These are phyloP conservation scores for Thermothielavioides terrestris DNA, from an alignment of 495 filamentous ascomycete species.

Conservation along the genomic window DNA sequence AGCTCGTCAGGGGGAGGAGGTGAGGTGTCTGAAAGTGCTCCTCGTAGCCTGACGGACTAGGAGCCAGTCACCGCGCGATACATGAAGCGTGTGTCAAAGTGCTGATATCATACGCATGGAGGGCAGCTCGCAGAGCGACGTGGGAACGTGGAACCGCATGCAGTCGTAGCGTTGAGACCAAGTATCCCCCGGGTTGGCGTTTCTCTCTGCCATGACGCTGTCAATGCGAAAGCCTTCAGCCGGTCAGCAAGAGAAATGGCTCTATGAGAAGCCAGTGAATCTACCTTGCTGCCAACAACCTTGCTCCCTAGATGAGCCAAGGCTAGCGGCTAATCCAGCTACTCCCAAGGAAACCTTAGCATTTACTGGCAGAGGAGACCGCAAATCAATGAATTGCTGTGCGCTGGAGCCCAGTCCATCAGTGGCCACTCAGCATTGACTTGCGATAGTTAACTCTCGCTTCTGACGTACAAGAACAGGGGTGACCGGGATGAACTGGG, in stretches of 20 bases:
- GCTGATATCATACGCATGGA: conserved; percentile 14
- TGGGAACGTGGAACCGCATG: conserved; percentile 26
- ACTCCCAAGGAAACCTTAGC: conserved; percentile 18
- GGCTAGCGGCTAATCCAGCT: too few species aligned
- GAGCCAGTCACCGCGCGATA: too few species aligned
- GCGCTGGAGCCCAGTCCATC: too few species aligned
- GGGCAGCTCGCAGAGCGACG: conserved; percentile 20
- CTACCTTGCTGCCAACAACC: too few species aligned
- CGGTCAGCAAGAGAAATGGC: conserved; percentile 22
- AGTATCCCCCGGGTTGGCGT: conserved; percentile 27
- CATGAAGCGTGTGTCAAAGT: neutral
- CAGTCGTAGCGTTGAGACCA: conserved; percentile 29
- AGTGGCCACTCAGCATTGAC: neutral
- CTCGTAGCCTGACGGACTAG: conserved; percentile 13
- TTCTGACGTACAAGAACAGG: conserved; percentile 13
- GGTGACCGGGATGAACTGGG: conserved; percentile 7
- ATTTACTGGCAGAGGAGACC: conserved; percentile 18
- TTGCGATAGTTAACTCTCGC: neutral
- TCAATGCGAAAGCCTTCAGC: conserved; percentile 30
- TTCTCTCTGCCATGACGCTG: conserved; percentile 25
- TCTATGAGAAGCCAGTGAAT: conserved; percentile 4
- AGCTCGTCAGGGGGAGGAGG: conserved; percentile 19
- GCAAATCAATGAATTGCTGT: conserved; percentile 24
- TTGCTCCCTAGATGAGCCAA: too few species aligned
- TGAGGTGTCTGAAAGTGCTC: conserved; percentile 8